Evolutionary conservation across 495 filamentous ascomycete genomes (phyloP).

Genomic region (Paragyromitra xinjiangensis): DNA sequence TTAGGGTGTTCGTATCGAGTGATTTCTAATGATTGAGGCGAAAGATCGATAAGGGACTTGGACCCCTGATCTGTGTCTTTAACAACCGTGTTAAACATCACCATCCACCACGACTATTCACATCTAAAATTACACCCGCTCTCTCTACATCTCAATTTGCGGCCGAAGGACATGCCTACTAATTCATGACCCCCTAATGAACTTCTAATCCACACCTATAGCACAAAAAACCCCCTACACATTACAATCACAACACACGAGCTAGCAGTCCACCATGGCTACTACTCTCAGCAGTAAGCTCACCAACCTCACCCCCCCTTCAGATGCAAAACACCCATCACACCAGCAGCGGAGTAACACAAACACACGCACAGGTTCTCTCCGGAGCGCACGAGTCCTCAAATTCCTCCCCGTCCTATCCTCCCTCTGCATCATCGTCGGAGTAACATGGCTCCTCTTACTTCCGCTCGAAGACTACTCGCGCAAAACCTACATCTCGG

Average conservation of each 20-base stretch:
- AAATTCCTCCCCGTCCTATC: slow-evolving; percentile 84
- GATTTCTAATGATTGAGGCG: slow-evolving; percentile 14
- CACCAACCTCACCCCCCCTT: slow-evolving; percentile 38
- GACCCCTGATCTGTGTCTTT: slow-evolving; percentile 24
- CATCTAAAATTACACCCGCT: neutral
- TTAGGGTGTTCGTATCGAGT: slow-evolving; percentile 4
- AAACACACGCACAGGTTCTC: slow-evolving; percentile 35
- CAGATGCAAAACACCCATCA: slow-evolving; percentile 10
- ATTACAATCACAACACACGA: slow-evolving; percentile 10
- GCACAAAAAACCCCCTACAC: neutral
- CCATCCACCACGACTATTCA: neutral
- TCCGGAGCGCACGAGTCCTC: slow-evolving; percentile 72
- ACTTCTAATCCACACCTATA: slow-evolving; percentile 11
- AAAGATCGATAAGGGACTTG: slow-evolving; percentile 2
- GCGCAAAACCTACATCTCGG: slow-evolving; percentile 92
- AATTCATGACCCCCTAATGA: slow-evolving; percentile 28
- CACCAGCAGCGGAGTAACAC: slow-evolving; percentile 27
- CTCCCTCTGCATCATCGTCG: slow-evolving; percentile 83
- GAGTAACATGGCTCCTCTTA: slow-evolving; percentile 89
- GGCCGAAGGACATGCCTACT: slow-evolving; percentile 18
- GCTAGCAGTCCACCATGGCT: slow-evolving; percentile 34
- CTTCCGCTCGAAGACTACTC: slow-evolving; percentile 95
- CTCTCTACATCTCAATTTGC: slow-evolving; percentile 1
- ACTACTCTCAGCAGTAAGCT: slow-evolving; percentile 39
- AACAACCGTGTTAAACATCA: slow-evolving; percentile 4